A percentile compares a stretch with the other conserved stretches of the same genome.
Conservation (phyloP, 768 basidiomycete species). For the Coprinopsis marcescibilis region DNA sequence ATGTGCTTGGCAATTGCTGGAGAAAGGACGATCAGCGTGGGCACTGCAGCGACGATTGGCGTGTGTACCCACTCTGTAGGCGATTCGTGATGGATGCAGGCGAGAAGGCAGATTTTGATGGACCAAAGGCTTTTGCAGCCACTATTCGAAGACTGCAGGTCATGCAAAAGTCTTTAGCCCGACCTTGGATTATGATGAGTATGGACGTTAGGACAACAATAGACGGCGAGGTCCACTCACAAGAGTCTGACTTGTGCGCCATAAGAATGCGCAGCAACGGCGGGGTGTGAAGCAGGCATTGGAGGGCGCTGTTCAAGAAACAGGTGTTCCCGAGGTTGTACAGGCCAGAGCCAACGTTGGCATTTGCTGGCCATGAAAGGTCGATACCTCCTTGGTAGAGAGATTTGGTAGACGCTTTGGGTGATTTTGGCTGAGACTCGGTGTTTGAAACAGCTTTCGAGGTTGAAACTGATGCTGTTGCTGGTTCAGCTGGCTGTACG, state of each 20-base stretch:
- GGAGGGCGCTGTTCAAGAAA: constrained; percentile 91
- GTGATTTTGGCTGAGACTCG: constrained; percentile 15
- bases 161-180: constrained; percentile 70
- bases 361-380: constrained; percentile 52
- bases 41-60: background rate
- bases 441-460: constrained; percentile 23
- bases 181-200: constrained; percentile 33
- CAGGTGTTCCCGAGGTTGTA: constrained; percentile 91
- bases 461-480: constrained; percentile 16
- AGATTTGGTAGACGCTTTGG: constrained; percentile 19
- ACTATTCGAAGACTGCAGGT: constrained; percentile 61
- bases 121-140: constrained; percentile 46
- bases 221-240: constrained; percentile 40
- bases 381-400: constrained; percentile 44
- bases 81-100: constrained; percentile 63
- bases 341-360: constrained; percentile 54
- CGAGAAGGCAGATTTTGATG: constrained; percentile 44
- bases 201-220: constrained; percentile 5
- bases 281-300: constrained; percentile 90
- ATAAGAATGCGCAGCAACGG: constrained; percentile 66
- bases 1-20: constrained; percentile 88
- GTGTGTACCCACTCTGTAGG: constrained; percentile 53
- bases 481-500: constrained; percentile 13
- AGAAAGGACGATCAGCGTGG: constrained; percentile 8
- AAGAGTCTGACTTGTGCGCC: constrained; percentile 48